These are phyloP conservation scores for Malus hybrid DNA, from an alignment of 331 rosid species.

Conservation along the genomic window DNA sequence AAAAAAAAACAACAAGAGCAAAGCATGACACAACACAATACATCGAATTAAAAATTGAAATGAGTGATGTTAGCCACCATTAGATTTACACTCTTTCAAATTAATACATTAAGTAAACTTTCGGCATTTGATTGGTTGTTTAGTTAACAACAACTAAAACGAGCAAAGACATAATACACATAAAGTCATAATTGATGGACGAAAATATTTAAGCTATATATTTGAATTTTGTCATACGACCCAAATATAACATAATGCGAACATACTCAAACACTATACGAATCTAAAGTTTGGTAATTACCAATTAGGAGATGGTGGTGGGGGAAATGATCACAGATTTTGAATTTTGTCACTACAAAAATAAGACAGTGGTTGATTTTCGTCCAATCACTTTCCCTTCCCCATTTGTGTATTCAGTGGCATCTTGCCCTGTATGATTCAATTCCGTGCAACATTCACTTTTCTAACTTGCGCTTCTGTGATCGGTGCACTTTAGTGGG, in stretches of 20 bases:
- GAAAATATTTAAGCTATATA: neutral
- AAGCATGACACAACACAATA: no score
- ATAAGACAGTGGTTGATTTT: neutral
- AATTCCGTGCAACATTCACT: neutral
- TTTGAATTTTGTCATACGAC: neutral
- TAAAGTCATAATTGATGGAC: neutral
- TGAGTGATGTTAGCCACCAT: no score
- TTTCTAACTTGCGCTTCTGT: slow-evolving; percentile 3
- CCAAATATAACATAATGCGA: neutral
- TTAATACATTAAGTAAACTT: no score
- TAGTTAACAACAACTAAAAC: no score
- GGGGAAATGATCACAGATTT: neutral
- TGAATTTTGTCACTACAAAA: neutral
- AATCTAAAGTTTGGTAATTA: neutral
- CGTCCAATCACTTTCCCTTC: slow-evolving; percentile 21
- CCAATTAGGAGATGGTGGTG: neutral
- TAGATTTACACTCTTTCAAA: no score
- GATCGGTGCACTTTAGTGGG: slow-evolving; percentile 6
- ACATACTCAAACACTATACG: neutral
- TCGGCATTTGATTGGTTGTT: neutral
- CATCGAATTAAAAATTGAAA: no score
- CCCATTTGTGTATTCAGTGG: neutral
- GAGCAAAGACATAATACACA: neutral
- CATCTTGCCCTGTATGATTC: neutral
- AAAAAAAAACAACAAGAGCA: no score